A percentile compares a stretch with the other conserved stretches of the same genome.
Evolutionary conservation across 2,329 filamentous ascomycete species (phyloP).

Genomic region (Epichloe festucae): DNA sequence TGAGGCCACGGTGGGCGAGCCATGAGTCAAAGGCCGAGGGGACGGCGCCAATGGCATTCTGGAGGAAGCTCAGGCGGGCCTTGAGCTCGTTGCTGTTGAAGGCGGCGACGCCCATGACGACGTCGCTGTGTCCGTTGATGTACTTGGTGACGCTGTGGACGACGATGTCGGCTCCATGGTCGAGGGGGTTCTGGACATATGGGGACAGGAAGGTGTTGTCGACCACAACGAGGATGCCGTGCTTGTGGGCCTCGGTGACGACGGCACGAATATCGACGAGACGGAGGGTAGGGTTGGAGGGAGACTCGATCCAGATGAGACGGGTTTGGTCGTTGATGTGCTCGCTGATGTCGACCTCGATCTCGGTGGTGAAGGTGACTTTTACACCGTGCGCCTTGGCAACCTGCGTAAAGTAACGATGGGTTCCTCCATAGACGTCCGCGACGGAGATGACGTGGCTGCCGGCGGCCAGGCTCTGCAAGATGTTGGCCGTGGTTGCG

Average conservation of each 20-base stretch:
- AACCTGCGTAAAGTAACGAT: conserved; percentile 97
- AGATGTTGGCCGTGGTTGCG: conserved; percentile 82
- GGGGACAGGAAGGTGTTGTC: conserved; percentile 98
- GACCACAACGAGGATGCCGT: conserved; percentile 90
- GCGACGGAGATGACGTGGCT: conserved; percentile 94
- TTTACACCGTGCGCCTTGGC: conserved; percentile 86
- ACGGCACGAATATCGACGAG: conserved; percentile 89
- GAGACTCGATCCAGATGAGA: conserved; percentile 89
- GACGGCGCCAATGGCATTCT: conserved; percentile 94
- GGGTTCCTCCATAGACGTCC: conserved; percentile 95
- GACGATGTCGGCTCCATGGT: conserved; percentile 91
- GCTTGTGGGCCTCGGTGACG: conserved; percentile 67
- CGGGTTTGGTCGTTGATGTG: conserved; percentile 84
- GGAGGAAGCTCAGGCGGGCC: conserved; percentile 71
- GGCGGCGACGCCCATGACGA: conserved; percentile 93
- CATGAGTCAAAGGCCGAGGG: conserved; percentile 94
- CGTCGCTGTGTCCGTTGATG: conserved; percentile 94
- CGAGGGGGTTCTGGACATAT: conserved; percentile 95
- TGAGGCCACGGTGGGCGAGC: conserved; percentile 92
- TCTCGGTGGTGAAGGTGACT: conserved; percentile 87
- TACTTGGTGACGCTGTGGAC: conserved; percentile 98
- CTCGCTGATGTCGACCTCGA: conserved; percentile 74
- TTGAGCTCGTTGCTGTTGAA: conserved; percentile 79
- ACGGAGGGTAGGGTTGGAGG: conserved; percentile 85
- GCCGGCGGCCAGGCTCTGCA: conserved; percentile 81